Conservation (phyloP, 176 grass and related monocot genomes). For the Oryza punctata region DNA sequence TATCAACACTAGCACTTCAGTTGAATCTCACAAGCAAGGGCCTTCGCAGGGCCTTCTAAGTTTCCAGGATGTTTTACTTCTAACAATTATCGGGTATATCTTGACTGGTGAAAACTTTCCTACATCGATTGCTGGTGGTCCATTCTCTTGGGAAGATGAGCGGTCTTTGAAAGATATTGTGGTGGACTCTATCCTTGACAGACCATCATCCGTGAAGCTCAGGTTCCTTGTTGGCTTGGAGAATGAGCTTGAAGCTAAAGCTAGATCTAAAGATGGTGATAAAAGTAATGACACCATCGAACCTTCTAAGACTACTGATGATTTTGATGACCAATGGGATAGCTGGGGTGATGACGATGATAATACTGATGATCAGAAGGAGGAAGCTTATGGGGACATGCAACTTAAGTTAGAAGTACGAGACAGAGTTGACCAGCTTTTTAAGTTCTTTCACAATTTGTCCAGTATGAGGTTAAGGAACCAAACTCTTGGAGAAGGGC, state of each 20-base stretch:
- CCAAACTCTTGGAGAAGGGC: constrained; percentile 64
- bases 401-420: constrained; percentile 91
- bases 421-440: constrained; percentile 91
- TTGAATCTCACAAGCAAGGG: constrained; percentile 57
- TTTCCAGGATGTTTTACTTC: constrained; percentile 86
- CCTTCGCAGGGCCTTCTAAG: constrained; percentile 67
- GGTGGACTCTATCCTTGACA: constrained; percentile 83
- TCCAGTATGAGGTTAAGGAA: constrained; percentile 82
- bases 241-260: constrained; percentile 72
- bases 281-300: constrained; percentile 43
- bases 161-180: constrained; percentile 86
- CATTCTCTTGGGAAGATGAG: constrained; percentile 98
- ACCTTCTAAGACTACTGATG: constrained; percentile 58
- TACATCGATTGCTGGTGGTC: constrained; percentile 75
- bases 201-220: constrained; percentile 72
- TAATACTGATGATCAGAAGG: constrained; percentile 63
- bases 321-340: constrained; percentile 94
- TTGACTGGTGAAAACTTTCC: constrained; percentile 93
- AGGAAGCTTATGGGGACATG: constrained; percentile 67
- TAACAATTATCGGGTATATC: constrained; percentile 87
- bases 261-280: constrained; percentile 54
- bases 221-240: constrained; percentile 71
- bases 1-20: constrained; percentile 81
- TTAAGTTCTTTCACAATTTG: constrained; percentile 82
- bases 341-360: constrained; percentile 93